Evolutionary conservation across 768 basidiomycete species (phyloP).

Genomic region (Xerocomus brunneocitrinus): DNA sequence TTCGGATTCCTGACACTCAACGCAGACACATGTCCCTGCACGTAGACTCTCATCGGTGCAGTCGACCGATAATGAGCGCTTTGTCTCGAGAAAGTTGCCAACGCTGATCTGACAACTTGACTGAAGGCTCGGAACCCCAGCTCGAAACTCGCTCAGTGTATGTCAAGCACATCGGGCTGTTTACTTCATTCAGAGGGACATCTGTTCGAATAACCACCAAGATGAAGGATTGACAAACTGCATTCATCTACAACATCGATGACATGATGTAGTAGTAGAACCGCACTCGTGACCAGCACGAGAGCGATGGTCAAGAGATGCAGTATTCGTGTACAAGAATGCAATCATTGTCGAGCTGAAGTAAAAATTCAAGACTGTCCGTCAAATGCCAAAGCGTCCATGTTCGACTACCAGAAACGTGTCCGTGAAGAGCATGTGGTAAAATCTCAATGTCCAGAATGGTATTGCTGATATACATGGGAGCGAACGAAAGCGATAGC

Average conservation of each 20-base stretch:
- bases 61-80: too few species aligned
- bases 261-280: not conserved
- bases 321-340: not conserved
- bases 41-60: too few species aligned
- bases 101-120: too few species aligned
- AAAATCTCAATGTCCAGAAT: constrained; percentile 14
- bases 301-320: not conserved
- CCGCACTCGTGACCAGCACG: not conserved
- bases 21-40: too few species aligned
- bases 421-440: constrained; percentile 21
- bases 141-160: too few species aligned
- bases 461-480: not conserved
- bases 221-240: not conserved
- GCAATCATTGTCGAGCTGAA: not conserved
- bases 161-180: too few species aligned
- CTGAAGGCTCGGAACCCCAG: too few species aligned
- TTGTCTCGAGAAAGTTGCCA: too few species aligned
- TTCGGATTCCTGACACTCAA: too few species aligned
- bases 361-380: constrained; percentile 12
- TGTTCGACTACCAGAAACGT: constrained; percentile 23
- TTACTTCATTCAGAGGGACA: not conserved
- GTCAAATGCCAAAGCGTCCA: constrained; percentile 26
- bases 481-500: not conserved
- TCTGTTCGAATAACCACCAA: too few species aligned
- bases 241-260: not conserved